Base-by-base conservation (phyloP, 2,329 filamentous ascomycete species). In the Hymenoscyphus fructigenus region DNA sequence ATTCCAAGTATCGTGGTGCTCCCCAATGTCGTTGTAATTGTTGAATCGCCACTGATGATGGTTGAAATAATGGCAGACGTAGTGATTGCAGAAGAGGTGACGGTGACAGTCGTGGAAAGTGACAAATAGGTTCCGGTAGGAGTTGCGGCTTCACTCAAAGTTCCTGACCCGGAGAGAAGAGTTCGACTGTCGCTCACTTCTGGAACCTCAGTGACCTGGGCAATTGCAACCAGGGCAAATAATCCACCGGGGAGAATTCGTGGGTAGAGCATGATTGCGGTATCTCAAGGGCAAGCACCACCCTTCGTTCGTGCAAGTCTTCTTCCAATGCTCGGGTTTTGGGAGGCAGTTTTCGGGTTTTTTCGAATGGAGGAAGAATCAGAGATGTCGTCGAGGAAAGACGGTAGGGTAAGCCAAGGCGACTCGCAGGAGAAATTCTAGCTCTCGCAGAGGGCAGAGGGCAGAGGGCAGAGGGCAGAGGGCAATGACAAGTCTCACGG, bases 91-190 rank as follows among this genome's bases (percentile, higher is more conserved):
- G 69, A 72, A 14, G 70, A 68, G 3, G 70, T 68, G 20, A 50
- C 56, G 6, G 70, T 72, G 34, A 76, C 62, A 2, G 78, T 80
- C n/a, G 77, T 74, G 5, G 75, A 62, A 60, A 76, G 75, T 1
- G 76, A 75, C 26, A 75, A 62, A 68, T 81, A 81, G 23, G 67
- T 65, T 26, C 79, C 79, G 3, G 79, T 79, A 9, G 78, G 77
- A 12, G 76, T 58, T 17, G 70, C 69, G 15, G 70, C 66, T 38
- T 76, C 74, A 36, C 61, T 62, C 41, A 60, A 23, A 14, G 47
- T 41, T 50, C 65, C 69, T 47, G 68, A 47, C 10, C 64, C 68
- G 6, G 71, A 63, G 57, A 69, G 55, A 41, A 63, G n/a, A 61
- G 66, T 61, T 63, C 64, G n/a, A 63, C 67, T 62, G 61, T 67